Percentiles rank a stretch among this genome's conserved stretches.
These are phyloP conservation scores for Aspergillus puulaauensis DNA, from an alignment of 2,329 filamentous ascomycete genomes.

Conservation along the genomic window DNA sequence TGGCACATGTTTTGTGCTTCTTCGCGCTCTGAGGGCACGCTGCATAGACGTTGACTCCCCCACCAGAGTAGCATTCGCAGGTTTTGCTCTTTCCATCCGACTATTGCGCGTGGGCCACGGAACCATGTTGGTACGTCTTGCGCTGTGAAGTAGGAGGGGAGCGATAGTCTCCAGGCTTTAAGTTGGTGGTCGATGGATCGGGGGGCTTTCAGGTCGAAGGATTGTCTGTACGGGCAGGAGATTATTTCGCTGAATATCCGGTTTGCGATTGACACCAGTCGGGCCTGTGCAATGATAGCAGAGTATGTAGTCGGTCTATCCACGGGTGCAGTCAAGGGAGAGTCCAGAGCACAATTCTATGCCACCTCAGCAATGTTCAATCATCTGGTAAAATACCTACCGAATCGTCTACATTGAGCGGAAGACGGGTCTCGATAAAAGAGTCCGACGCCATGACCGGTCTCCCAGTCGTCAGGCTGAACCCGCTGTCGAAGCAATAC, in stretches of 20 bases:
- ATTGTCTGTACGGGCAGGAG: slow-evolving; percentile 4
- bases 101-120: slow-evolving; percentile 18
- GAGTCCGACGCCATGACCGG: slow-evolving; percentile 37
- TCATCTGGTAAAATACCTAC: background rate
- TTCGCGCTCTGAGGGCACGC: slow-evolving; percentile 4
- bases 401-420: slow-evolving; percentile 20
- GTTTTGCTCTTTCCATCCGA: slow-evolving; percentile 26
- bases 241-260: slow-evolving; percentile 16
- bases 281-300: slow-evolving; percentile 20
- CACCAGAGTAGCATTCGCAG: slow-evolving; percentile 24
- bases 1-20: slow-evolving; percentile 21
- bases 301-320: slow-evolving; percentile 20
- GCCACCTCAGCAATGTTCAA: background rate
- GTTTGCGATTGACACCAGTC: slow-evolving; percentile 17
- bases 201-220: slow-evolving; percentile 9
- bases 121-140: slow-evolving; percentile 20
- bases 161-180: slow-evolving; percentile 18
- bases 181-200: slow-evolving; percentile 22
- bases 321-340: background rate
- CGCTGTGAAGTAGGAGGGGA: slow-evolving; percentile 19
- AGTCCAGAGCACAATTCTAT: slow-evolving; percentile 2
- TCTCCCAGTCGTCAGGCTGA: slow-evolving; percentile 30
- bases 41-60: slow-evolving; percentile 17
- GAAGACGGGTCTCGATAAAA: slow-evolving; percentile 23
- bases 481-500: slow-evolving; percentile 32